Base-by-base conservation (phyloP, 2,329 filamentous ascomycete genomes). In the Claviceps sp. region DNA sequence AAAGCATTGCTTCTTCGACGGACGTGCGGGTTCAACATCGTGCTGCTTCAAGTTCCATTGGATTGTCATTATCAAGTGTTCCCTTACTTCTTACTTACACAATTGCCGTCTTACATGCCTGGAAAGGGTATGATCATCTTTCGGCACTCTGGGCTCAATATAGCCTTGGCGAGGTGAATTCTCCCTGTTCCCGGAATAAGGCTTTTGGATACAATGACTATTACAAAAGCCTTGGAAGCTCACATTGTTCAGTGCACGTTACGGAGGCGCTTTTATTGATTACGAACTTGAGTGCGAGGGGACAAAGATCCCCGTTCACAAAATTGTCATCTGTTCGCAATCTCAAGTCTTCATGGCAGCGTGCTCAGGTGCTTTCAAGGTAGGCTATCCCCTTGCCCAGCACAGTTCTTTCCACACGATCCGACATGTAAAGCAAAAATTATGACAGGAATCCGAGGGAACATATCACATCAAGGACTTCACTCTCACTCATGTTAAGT, bases 331-430 rank as follows among this genome's bases (percentile, higher is more conserved):
- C n/a, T 48, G 47, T 37, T 48, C 47, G 22, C 47, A 48, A 7
- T 48, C 47, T 7, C 22, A 41, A 24, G 47, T 48, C 47, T 48
- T 48, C 22, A 30, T 40, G 47, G 47, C 47, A 16, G 47, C 47
- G 13, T 48, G 47, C 47, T 18, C 37, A 18, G 47, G 47, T 7
- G 20, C 47, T 5, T 48, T 48, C 22, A 11, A 48, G 37, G 47
- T 48, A 37, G 2, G 13, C 47, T 22, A 1, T 7, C 34, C 8
- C 13, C 46, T 48, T 41, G 6, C 37, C 37, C 18, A n/a, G 14
- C 13, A 41, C 13, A 20, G 13, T 24, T 16, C 13, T 16, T 34
- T 8, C 45, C 45, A 37, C 14, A 16, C 9, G 20, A 20, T n/a
- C 26, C 8, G 11, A n/a, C 16, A 14, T 41, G 22, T 22, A 22